These are phyloP conservation scores for Begonia fuchsioides DNA, from an alignment of 306 rosid species.

Conservation along the genomic window DNA sequence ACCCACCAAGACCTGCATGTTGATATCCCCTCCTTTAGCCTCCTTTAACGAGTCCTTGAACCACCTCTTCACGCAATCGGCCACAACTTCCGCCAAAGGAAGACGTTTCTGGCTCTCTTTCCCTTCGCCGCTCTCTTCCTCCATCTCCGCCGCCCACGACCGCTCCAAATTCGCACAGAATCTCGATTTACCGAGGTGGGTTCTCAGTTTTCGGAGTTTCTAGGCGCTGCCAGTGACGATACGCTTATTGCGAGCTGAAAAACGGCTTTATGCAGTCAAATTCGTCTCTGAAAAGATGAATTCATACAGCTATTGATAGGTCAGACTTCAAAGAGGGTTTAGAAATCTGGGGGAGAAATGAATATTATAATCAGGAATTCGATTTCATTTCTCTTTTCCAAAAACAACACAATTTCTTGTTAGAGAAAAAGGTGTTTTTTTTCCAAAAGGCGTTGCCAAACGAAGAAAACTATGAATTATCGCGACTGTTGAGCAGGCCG, in stretches of 20 bases:
- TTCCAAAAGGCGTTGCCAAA: too few relatives aligned
- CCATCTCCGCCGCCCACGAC: slow-evolving; percentile 34
- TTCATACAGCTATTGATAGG: too few relatives aligned
- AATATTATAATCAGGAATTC: too few relatives aligned
- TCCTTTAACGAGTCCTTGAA: slow-evolving; percentile 75
- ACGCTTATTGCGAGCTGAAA: not conserved
- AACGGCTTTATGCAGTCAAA: not conserved
- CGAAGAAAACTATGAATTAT: too few relatives aligned
- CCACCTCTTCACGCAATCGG: slow-evolving; percentile 89
- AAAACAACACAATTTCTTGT: too few relatives aligned
- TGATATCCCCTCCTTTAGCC: slow-evolving; percentile 74
- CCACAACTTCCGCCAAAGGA: slow-evolving; percentile 67
- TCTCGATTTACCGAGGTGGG: slow-evolving; percentile 10
- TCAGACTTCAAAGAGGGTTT: too few relatives aligned
- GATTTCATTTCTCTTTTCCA: too few relatives aligned
- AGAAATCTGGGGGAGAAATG: too few relatives aligned
- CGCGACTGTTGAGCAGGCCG: too few relatives aligned
- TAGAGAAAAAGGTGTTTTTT: too few relatives aligned
- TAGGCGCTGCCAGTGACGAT: not conserved
- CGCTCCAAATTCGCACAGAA: slow-evolving; percentile 9
- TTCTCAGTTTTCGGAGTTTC: slow-evolving; percentile 3
- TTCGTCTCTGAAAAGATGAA: too few relatives aligned
- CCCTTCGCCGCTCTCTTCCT: slow-evolving; percentile 18
- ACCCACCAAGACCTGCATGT: slow-evolving; percentile 86
- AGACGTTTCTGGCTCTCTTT: slow-evolving; percentile 24